Percentiles rank a stretch among this genome's conserved stretches.
phyloP scores from a whole-genome alignment of 371 early-diverging fungal genomes.

The Umbelopsis sp. region DNA sequence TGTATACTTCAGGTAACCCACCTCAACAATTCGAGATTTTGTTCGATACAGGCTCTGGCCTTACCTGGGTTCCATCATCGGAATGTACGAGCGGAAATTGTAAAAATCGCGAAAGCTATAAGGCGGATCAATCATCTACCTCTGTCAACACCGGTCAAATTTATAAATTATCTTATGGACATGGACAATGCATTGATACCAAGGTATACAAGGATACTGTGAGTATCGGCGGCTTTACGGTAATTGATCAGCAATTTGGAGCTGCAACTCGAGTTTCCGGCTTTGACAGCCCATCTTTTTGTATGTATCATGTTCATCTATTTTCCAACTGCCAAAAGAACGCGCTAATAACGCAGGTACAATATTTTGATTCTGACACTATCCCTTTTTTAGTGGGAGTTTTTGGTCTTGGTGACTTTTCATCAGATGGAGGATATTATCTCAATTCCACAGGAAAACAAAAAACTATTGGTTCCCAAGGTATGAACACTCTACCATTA shows the following conservation, averaged over 20 bases:
- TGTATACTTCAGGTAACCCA: slow-evolving; percentile 39
- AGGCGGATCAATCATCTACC: slow-evolving; percentile 37
- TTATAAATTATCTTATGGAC: slow-evolving; percentile 28
- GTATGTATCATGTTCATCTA: slow-evolving; percentile 27
- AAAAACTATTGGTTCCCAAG: slow-evolving; percentile 24
- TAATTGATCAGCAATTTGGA: slow-evolving; percentile 43
- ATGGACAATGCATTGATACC: slow-evolving; percentile 45
- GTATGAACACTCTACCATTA: neutral
- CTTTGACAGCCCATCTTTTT: slow-evolving; percentile 41
- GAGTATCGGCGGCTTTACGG: slow-evolving; percentile 41
- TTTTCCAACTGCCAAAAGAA: neutral
- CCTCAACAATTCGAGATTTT: slow-evolving; percentile 44
- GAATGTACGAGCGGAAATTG: neutral
- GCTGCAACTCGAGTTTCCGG: slow-evolving; percentile 46
- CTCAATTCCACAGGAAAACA: slow-evolving; percentile 32
- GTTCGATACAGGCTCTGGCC: slow-evolving; percentile 43
- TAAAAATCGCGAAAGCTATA: slow-evolving; percentile 23
- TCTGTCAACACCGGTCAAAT: slow-evolving; percentile 28
- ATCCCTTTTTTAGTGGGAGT: slow-evolving; percentile 18
- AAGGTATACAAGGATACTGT: slow-evolving; percentile 48
- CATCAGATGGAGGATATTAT: slow-evolving; percentile 39
- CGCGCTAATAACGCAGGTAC: no score
- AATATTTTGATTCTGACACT: no score
- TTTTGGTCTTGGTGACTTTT: slow-evolving; percentile 45
- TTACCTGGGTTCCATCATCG: slow-evolving; percentile 50